phyloP scores from a whole-genome alignment of 2,329 filamentous ascomycete genomes.

The Zasmidium angulare region DNA sequence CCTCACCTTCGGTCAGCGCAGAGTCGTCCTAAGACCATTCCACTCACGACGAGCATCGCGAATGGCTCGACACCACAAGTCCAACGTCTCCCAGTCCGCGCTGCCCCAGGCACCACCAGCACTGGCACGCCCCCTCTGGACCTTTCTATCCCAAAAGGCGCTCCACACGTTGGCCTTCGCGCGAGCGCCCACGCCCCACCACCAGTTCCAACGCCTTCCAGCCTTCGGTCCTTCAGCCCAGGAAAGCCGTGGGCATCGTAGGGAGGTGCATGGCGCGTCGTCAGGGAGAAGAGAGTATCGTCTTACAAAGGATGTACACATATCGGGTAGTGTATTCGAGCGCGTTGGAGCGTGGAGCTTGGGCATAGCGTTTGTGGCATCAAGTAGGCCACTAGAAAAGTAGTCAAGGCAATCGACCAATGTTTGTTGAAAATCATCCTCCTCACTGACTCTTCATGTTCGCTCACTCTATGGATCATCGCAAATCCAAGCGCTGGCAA shows the following conservation, averaged over 20 bases:
- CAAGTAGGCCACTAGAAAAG: too few species aligned
- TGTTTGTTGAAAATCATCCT: too few species aligned
- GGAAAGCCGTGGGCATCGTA: constrained; percentile 18
- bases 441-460: too few species aligned
- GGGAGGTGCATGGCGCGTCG: constrained; percentile 11
- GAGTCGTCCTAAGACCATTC: too few species aligned
- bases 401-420: too few species aligned
- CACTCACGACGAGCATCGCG: too few species aligned
- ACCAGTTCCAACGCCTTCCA: not conserved
- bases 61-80: too few species aligned
- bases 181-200: not conserved
- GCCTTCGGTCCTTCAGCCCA: constrained; percentile 15
- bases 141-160: constrained; percentile 26
- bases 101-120: constrained; percentile 12
- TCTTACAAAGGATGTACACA: not conserved
- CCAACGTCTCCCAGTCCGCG: constrained; percentile 20
- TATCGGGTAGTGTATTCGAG: too few species aligned
- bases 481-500: too few species aligned
- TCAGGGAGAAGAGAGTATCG: constrained; percentile 1
- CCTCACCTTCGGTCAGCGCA: not conserved
- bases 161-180: constrained; percentile 7
- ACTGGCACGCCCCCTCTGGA: constrained; percentile 20
- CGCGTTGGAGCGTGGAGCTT: too few species aligned
- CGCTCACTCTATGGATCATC: too few species aligned
- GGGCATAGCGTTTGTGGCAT: too few species aligned